Conservation (phyloP, 2,329 filamentous ascomycete species). For the Talaromyces sp. region DNA sequence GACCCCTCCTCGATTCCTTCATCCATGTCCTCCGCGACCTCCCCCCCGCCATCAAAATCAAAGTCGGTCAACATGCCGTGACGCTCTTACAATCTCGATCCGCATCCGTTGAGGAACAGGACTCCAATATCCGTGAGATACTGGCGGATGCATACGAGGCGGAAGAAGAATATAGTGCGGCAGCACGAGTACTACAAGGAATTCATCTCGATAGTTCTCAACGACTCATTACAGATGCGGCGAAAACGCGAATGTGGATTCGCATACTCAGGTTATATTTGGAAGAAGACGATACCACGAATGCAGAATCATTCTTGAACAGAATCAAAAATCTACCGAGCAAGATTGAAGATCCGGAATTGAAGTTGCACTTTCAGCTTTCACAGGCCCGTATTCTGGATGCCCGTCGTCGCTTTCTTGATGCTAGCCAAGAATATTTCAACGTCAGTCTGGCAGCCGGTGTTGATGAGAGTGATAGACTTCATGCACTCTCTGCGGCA, state of each 20-base stretch:
- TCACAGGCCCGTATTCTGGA: slow-evolving; percentile 91
- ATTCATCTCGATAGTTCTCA: slow-evolving; percentile 89
- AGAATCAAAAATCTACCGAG: slow-evolving; percentile 89
- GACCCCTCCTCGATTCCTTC: slow-evolving; percentile 64
- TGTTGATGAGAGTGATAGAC: slow-evolving; percentile 80
- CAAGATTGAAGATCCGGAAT: slow-evolving; percentile 65
- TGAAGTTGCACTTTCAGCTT: slow-evolving; percentile 80
- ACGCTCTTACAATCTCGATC: slow-evolving; percentile 60
- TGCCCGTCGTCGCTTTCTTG: slow-evolving; percentile 80
- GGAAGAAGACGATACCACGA: slow-evolving; percentile 84
- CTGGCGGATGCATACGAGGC: slow-evolving; percentile 78
- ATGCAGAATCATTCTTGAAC: slow-evolving; percentile 83
- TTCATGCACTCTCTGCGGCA: slow-evolving; percentile 77
- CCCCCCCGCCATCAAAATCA: slow-evolving; percentile 59
- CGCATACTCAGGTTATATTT: slow-evolving; percentile 91
- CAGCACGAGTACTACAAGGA: slow-evolving; percentile 71
- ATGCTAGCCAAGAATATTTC: slow-evolving; percentile 83
- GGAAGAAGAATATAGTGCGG: slow-evolving; percentile 72
- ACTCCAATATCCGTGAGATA: slow-evolving; percentile 70
- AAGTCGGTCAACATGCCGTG: slow-evolving; percentile 70
- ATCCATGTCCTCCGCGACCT: slow-evolving; percentile 57
- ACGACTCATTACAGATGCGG: slow-evolving; percentile 72
- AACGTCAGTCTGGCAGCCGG: slow-evolving; percentile 71
- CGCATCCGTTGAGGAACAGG: slow-evolving; percentile 78
- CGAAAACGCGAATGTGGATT: slow-evolving; percentile 82